Conservation (phyloP, 2,329 filamentous ascomycete genomes). For the Colletotrichum shisoi region DNA sequence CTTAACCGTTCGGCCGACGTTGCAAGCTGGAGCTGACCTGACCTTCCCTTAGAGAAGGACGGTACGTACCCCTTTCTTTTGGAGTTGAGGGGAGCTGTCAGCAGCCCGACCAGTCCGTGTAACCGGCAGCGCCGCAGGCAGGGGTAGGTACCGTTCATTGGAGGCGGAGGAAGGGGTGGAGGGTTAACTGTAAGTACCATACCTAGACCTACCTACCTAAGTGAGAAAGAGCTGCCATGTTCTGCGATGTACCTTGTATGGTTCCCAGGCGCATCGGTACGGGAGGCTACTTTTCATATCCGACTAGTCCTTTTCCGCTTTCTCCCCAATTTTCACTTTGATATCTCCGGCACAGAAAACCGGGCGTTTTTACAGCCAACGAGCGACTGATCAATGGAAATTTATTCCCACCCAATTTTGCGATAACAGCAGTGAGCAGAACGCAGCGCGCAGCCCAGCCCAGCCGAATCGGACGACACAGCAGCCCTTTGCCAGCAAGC, state of each 20-base stretch:
- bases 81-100: slow-evolving; percentile 31
- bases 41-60: slow-evolving; percentile 14
- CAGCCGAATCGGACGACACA: slow-evolving; percentile 29
- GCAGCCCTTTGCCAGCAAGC: slow-evolving; percentile 7
- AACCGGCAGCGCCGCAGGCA: slow-evolving; percentile 19
- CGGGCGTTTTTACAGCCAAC: slow-evolving; percentile 11
- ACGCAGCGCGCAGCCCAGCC: slow-evolving; percentile 11
- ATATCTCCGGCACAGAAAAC: slow-evolving; percentile 17
- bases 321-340: background rate
- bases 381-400: slow-evolving; percentile 30
- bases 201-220: too few relatives aligned
- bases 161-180: background rate
- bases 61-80: slow-evolving; percentile 23
- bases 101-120: slow-evolving; percentile 23
- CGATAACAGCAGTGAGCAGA: slow-evolving; percentile 26
- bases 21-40: slow-evolving; percentile 34
- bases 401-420: slow-evolving; percentile 21
- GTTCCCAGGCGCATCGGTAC: background rate
- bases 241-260: background rate
- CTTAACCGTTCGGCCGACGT: slow-evolving; percentile 22
- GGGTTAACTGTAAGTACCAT: background rate
- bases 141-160: slow-evolving; percentile 18
- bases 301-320: slow-evolving; percentile 16
- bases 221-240: background rate
- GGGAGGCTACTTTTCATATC: slow-evolving; percentile 7